Conservation (phyloP, 768 basidiomycete genomes). For the Hemileccinum impolitum region DNA sequence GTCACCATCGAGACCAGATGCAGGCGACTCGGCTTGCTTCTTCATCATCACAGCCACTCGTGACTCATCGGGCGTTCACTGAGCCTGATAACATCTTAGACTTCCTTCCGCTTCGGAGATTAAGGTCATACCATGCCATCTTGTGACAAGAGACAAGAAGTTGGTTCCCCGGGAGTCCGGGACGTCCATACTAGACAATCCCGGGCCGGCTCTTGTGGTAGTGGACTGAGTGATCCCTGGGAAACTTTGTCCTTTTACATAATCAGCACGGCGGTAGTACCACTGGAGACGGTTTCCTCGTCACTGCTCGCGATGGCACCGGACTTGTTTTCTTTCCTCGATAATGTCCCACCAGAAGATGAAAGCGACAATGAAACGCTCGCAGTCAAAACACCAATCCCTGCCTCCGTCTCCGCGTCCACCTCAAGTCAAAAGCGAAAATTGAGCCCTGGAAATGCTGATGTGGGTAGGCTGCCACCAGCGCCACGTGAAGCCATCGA, state of each 20-base stretch:
- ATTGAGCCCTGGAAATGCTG: conserved; percentile 8
- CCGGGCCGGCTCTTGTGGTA: too few species aligned
- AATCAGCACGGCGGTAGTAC: background rate
- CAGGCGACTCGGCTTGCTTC: too few species aligned
- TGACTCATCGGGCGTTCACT: too few species aligned
- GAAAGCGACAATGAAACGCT: conserved; percentile 27
- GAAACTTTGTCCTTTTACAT: conserved; percentile 3
- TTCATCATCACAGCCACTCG: too few species aligned
- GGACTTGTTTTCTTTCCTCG: conserved; percentile 32
- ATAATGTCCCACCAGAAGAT: conserved; percentile 17
- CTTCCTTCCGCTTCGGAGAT: too few species aligned
- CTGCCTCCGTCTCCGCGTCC: background rate
- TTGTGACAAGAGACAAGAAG: too few species aligned
- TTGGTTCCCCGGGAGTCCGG: too few species aligned
- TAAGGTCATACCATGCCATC: too few species aligned
- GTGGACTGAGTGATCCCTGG: background rate
- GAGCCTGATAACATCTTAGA: too few species aligned
- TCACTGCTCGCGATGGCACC: conserved; percentile 18
- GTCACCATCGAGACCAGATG: too few species aligned
- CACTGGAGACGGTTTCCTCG: background rate
- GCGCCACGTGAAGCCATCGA: conserved; percentile 29
- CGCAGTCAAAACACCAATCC: background rate
- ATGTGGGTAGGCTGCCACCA: conserved; percentile 3
- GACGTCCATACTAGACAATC: too few species aligned
- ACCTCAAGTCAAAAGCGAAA: conserved; percentile 25